Conservation (phyloP, 805 yeast species). For the Pichia paraexigua region DNA sequence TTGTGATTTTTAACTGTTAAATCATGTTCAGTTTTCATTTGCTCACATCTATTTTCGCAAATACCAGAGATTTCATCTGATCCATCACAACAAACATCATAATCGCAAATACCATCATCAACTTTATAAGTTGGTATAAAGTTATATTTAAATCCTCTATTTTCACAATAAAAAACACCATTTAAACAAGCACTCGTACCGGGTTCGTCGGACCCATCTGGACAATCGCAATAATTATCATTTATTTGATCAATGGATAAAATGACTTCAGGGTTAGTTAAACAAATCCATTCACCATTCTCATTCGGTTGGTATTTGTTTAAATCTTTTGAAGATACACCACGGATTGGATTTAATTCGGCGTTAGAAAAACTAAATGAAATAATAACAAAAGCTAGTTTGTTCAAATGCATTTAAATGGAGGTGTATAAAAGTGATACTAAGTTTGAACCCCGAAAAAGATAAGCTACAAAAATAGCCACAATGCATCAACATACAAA, state of each 20-base stretch:
- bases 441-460: no score
- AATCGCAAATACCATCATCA: slow-evolving; percentile 90
- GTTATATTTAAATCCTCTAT: slow-evolving; percentile 58
- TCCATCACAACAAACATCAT: slow-evolving; percentile 87
- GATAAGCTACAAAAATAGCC: no score
- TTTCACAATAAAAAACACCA: slow-evolving; percentile 61
- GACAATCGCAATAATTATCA: slow-evolving; percentile 92
- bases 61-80: slow-evolving; percentile 58
- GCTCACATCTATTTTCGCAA: slow-evolving; percentile 54
- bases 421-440: neutral
- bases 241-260: slow-evolving; percentile 60
- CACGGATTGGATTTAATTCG: slow-evolving; percentile 14
- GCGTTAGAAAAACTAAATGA: neutral
- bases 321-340: slow-evolving; percentile 34
- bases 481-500: no score
- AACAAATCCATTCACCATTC: slow-evolving; percentile 59
- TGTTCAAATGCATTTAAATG: neutral
- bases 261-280: slow-evolving; percentile 55
- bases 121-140: slow-evolving; percentile 61
- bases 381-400: neutral
- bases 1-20: slow-evolving; percentile 12
- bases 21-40: slow-evolving; percentile 36
- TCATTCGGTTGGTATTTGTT: slow-evolving; percentile 42
- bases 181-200: slow-evolving; percentile 78
- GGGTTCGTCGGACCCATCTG: slow-evolving; percentile 96